Percentiles rank a stretch among this genome's conserved stretches.
These are phyloP conservation scores for Fraxinus americana DNA, from an alignment of 257 asterid genomes.

Conservation along the genomic window DNA sequence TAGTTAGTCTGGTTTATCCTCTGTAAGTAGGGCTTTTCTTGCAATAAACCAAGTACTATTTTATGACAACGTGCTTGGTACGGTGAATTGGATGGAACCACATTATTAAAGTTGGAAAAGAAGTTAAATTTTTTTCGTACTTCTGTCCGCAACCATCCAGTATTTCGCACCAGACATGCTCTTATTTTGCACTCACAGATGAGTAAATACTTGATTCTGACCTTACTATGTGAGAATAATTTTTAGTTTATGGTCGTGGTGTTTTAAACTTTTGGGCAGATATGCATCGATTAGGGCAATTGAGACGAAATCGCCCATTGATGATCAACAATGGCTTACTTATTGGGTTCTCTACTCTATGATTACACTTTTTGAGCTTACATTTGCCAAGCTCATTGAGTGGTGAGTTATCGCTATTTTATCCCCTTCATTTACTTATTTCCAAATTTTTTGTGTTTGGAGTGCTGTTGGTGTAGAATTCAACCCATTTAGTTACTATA, in stretches of 20 bases:
- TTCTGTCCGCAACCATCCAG: background rate
- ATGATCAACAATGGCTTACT: conserved; percentile 67
- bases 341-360: conserved; percentile 59
- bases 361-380: conserved; percentile 59
- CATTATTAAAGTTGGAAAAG: background rate
- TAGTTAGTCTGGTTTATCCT: conserved; percentile 57
- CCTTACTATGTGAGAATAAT: background rate
- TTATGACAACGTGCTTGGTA: background rate
- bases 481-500: background rate
- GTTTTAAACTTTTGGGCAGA: conserved; percentile 27
- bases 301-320: conserved; percentile 53
- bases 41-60: background rate
- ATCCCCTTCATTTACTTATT: background rate
- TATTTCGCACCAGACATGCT: background rate
- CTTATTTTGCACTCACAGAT: background rate
- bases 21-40: conserved; percentile 42
- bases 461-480: background rate
- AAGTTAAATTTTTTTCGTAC: background rate
- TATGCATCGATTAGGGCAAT: conserved; percentile 59
- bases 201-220: background rate
- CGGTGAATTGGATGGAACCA: background rate
- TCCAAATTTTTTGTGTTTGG: background rate
- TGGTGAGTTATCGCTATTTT: conserved; percentile 31
- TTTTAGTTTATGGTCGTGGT: background rate
- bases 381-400: conserved; percentile 54